phyloP scores from a whole-genome alignment of 495 filamentous ascomycete species.

The Hypoxylon crocopeplum region DNA sequence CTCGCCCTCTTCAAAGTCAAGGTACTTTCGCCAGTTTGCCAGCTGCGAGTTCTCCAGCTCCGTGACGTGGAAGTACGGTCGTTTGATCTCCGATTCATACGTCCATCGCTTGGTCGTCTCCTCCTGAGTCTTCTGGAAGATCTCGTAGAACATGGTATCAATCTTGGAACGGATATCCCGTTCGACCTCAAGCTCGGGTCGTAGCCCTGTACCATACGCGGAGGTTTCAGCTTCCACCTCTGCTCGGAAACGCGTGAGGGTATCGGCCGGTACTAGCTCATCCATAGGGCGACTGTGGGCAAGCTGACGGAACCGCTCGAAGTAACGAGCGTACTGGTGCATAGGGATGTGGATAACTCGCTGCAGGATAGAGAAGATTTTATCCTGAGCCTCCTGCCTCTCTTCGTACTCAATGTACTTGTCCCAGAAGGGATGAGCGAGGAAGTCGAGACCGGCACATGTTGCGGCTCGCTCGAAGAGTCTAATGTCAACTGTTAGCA shows the following conservation, averaged over 20 bases:
- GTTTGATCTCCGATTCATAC: conserved; percentile 92
- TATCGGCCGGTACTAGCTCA: conserved; percentile 75
- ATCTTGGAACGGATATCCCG: conserved; percentile 80
- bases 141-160: conserved; percentile 79
- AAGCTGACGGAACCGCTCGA: conserved; percentile 84
- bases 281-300: conserved; percentile 73
- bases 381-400: conserved; percentile 82
- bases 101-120: conserved; percentile 96
- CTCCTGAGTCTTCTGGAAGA: conserved; percentile 81
- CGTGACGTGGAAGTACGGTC: conserved; percentile 96
- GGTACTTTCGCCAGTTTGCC: conserved; percentile 93
- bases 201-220: conserved; percentile 49
- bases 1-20: conserved; percentile 93
- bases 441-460: conserved; percentile 89
- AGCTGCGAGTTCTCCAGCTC: conserved; percentile 87
- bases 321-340: conserved; percentile 96
- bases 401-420: conserved; percentile 98
- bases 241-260: conserved; percentile 69
- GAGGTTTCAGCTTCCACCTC: conserved; percentile 69
- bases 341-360: conserved; percentile 93
- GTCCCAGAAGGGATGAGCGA: conserved; percentile 97
- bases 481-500: conserved; percentile 68
- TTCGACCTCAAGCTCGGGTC: conserved; percentile 80
- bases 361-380: conserved; percentile 83
- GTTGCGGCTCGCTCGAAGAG: conserved; percentile 91